Evolutionary conservation across 106 monocot genomes (phyloP).

Genomic region (Allium cepa): DNA sequence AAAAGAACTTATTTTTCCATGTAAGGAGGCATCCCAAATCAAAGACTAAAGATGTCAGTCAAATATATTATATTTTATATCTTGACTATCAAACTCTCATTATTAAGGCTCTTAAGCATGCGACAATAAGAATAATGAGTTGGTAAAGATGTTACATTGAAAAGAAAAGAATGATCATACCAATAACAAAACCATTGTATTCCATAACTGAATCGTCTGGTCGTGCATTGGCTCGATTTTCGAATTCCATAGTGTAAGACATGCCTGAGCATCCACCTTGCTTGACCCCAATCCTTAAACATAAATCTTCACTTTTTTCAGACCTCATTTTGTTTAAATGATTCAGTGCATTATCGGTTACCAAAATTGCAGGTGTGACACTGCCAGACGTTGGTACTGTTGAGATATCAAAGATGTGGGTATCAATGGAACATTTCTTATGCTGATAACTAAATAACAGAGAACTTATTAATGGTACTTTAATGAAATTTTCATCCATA

Average conservation of each 20-base stretch:
- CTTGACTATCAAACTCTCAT: too few relatives aligned
- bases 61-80: too few relatives aligned
- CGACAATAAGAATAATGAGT: not conserved
- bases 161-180: slow-evolving; percentile 23
- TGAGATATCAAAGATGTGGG: not conserved
- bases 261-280: slow-evolving; percentile 99
- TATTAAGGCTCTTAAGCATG: too few relatives aligned
- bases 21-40: too few relatives aligned
- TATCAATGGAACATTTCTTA: too few relatives aligned
- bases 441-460: too few relatives aligned
- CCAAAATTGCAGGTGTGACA: slow-evolving; percentile 61
- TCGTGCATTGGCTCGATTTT: slow-evolving; percentile 51
- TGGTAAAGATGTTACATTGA: not conserved
- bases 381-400: slow-evolving; percentile 11
- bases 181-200: slow-evolving; percentile 82
- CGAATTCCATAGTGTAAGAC: slow-evolving; percentile 99
- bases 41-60: too few relatives aligned
- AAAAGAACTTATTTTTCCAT: too few relatives aligned
- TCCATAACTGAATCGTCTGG: slow-evolving; percentile 80
- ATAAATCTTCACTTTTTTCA: slow-evolving; percentile 77
- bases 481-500: too few relatives aligned
- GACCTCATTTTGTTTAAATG: slow-evolving; percentile 83
- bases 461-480: too few relatives aligned
- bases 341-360: slow-evolving; percentile 71
- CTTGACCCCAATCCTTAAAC: slow-evolving; percentile 95